phyloP scores from a whole-genome alignment of 257 asterid species.

The Rubia yunnanensis region DNA sequence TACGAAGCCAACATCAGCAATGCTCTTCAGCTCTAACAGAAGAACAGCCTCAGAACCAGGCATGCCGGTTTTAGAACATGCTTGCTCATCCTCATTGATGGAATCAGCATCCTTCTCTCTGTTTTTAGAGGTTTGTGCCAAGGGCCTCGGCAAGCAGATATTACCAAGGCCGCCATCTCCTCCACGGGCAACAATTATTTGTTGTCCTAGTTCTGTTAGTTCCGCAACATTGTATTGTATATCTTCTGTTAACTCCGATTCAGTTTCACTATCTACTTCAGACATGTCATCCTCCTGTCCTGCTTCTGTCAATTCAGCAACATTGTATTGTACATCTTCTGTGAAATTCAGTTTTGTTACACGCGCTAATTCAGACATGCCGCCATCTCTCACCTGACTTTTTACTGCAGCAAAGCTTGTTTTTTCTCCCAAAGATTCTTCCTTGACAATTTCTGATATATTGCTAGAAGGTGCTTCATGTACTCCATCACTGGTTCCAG shows the following conservation, averaged over 20 bases:
- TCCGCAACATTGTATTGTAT: constrained; percentile 69
- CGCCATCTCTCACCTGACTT: constrained; percentile 24
- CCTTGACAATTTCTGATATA: constrained; percentile 17
- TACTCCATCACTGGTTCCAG: neutral
- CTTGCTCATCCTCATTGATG: constrained; percentile 24
- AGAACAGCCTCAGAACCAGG: constrained; percentile 69
- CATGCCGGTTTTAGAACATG: constrained; percentile 30
- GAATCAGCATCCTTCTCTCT: constrained; percentile 17
- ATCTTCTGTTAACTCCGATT: constrained; percentile 25
- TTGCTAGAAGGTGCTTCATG: constrained; percentile 16
- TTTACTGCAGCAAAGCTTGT: constrained; percentile 30
- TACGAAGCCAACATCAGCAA: constrained; percentile 91
- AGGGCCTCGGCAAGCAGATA: constrained; percentile 15
- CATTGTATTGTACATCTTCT: constrained; percentile 41
- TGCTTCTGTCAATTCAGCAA: constrained; percentile 75
- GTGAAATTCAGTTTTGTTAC: constrained; percentile 39
- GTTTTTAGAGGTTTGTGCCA: constrained; percentile 18
- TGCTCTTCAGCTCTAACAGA: constrained; percentile 77
- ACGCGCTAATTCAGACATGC: constrained; percentile 24
- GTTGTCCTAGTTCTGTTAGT: constrained; percentile 72
- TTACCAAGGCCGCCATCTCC: constrained; percentile 92
- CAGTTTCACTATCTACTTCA: constrained; percentile 39
- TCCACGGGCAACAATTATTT: constrained; percentile 63
- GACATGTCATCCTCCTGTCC: constrained; percentile 42
- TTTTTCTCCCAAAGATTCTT: constrained; percentile 20